These are phyloP conservation scores for Eucalyptus tenuipes DNA, from an alignment of 345 rosid genomes.

Conservation along the genomic window DNA sequence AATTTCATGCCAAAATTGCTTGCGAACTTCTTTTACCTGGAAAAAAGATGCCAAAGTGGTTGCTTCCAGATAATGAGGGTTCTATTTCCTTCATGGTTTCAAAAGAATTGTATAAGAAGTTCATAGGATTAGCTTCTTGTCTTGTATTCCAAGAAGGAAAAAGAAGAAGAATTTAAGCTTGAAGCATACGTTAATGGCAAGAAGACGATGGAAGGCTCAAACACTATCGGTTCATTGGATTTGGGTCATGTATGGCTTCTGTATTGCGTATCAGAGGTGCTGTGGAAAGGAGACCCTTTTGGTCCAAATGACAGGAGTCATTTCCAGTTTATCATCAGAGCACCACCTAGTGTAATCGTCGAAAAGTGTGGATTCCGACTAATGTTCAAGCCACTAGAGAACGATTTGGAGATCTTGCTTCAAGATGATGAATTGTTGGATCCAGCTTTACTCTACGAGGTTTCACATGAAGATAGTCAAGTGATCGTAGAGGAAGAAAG, in stretches of 20 bases:
- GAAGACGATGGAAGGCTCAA: not conserved
- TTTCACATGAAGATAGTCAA: not conserved
- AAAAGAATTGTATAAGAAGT: not conserved
- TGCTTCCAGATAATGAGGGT: not conserved
- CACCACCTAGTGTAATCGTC: not conserved
- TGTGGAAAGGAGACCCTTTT: not conserved
- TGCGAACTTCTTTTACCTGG: not conserved
- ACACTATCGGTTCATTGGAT: not conserved
- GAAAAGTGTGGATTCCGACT: not conserved
- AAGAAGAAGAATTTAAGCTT: not conserved
- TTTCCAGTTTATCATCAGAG: not conserved
- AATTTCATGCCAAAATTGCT: not conserved
- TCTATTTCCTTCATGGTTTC: not conserved
- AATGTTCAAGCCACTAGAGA: not conserved
- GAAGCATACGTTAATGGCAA: not conserved
- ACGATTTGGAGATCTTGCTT: not conserved
- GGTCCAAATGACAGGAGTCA: not conserved
- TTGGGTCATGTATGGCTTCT: not conserved
- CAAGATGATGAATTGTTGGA: not conserved
- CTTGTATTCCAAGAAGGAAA: not conserved
- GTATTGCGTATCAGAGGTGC: not conserved
- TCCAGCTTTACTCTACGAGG: not conserved
- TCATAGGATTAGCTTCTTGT: not conserved
- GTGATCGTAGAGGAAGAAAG: not conserved
- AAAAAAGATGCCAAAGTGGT: not conserved